These are phyloP conservation scores for Neoboletus magnificus DNA, from an alignment of 768 basidiomycete genomes.

Conservation along the genomic window DNA sequence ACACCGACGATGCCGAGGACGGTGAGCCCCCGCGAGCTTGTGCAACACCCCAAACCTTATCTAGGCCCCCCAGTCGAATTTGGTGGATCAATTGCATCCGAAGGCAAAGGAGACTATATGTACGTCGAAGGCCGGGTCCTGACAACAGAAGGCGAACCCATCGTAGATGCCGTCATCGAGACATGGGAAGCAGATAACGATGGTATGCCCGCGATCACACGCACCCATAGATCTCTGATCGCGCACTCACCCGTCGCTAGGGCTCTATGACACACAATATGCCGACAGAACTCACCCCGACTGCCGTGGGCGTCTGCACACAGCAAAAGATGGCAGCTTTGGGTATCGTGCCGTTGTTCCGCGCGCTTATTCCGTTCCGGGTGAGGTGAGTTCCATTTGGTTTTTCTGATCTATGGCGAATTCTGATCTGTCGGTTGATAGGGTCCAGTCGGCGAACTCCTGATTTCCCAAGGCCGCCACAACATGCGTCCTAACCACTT, in stretches of 20 bases:
- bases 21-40: conserved; percentile 38
- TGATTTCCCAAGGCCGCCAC: conserved; percentile 59
- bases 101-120: conserved; percentile 84
- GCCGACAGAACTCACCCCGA: conserved; percentile 54
- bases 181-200: conserved; percentile 80
- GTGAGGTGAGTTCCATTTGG: conserved; percentile 43
- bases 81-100: conserved; percentile 79
- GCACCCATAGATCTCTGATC: conserved; percentile 4
- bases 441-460: conserved; percentile 69
- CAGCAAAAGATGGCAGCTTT: conserved; percentile 60
- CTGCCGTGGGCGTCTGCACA: conserved; percentile 64
- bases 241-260: conserved; percentile 2
- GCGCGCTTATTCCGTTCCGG: conserved; percentile 70
- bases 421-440: conserved; percentile 22
- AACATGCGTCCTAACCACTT: conserved; percentile 78
- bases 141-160: conserved; percentile 56
- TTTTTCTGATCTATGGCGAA: neutral
- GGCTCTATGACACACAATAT: conserved; percentile 51
- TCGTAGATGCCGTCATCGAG: conserved; percentile 65
- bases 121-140: conserved; percentile 72
- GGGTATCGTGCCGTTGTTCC: conserved; percentile 71
- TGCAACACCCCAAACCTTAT: neutral
- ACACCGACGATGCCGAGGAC: conserved; percentile 71
- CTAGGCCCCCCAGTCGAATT: conserved; percentile 43
- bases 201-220: conserved; percentile 40